Conservation (phyloP, 352 stramenopile species). For the Pythium folliculosum region DNA sequence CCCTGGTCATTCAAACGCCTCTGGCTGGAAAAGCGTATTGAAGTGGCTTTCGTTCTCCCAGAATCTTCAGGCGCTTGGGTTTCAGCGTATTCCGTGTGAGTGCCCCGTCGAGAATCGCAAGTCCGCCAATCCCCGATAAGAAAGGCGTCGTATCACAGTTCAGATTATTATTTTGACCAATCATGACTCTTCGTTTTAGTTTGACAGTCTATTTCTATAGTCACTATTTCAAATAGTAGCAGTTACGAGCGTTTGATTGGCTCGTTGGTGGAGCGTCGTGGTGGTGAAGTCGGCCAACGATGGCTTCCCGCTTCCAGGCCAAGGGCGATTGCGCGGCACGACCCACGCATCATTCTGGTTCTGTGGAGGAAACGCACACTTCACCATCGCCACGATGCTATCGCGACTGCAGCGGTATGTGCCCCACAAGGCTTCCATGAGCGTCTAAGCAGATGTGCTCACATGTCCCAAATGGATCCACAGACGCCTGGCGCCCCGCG, state of each 20-base stretch:
- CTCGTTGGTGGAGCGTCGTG: slow-evolving; percentile 5
- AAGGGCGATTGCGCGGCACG: background rate
- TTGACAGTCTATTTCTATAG: slow-evolving; percentile 17
- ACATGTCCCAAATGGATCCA: background rate
- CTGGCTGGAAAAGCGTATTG: too few species aligned
- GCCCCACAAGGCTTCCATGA: background rate
- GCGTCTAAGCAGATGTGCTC: background rate
- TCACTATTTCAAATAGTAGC: slow-evolving; percentile 17
- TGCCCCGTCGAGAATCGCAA: background rate
- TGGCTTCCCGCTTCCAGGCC: background rate
- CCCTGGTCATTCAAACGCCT: too few species aligned
- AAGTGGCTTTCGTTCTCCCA: too few species aligned
- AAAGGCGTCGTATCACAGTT: slow-evolving; percentile 30
- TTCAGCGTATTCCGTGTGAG: too few species aligned
- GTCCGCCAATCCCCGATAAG: slow-evolving; percentile 26
- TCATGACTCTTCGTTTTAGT: background rate
- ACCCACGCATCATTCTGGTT: slow-evolving; percentile 33
- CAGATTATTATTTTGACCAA: slow-evolving; percentile 17
- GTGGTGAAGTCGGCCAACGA: background rate
- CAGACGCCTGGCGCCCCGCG: slow-evolving; percentile 20
- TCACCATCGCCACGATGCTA: slow-evolving; percentile 14
- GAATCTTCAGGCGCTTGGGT: too few species aligned
- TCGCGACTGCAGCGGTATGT: slow-evolving; percentile 21
- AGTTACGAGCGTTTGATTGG: slow-evolving; percentile 21
- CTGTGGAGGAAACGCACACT: slow-evolving; percentile 7